These are phyloP conservation scores for Marasmius oreades DNA, from an alignment of 1,284 basidiomycete species.

Conservation along the genomic window DNA sequence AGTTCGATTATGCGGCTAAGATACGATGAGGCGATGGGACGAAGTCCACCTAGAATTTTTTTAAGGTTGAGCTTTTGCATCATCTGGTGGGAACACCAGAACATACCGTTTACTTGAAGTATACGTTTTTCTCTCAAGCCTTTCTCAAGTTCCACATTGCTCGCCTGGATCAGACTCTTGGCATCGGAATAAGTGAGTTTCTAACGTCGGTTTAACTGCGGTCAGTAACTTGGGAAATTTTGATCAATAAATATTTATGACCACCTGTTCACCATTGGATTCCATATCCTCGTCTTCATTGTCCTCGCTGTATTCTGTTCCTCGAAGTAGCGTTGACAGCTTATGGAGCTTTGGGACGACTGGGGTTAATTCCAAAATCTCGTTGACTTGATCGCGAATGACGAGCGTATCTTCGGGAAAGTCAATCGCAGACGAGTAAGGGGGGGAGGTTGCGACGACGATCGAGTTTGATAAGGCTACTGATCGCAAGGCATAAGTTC, in stretches of 20 bases:
- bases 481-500: constrained; percentile 79
- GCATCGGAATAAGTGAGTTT: constrained; percentile 59
- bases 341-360: constrained; percentile 71
- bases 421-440: constrained; percentile 27
- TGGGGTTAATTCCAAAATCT: constrained; percentile 76
- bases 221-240: background rate
- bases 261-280: constrained; percentile 25
- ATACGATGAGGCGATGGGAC: constrained; percentile 64
- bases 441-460: constrained; percentile 62
- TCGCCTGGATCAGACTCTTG: constrained; percentile 69
- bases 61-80: constrained; percentile 1
- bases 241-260: background rate
- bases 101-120: constrained; percentile 65
- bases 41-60: constrained; percentile 56
- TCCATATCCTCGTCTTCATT: constrained; percentile 48
- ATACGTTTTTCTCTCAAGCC: constrained; percentile 66
- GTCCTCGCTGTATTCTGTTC: constrained; percentile 66
- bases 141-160: constrained; percentile 65
- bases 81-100: background rate
- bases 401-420: constrained; percentile 40
- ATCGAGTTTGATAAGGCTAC: constrained; percentile 85
- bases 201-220: constrained; percentile 21
- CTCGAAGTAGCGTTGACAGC: constrained; percentile 57
- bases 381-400: constrained; percentile 69
- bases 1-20: constrained; percentile 71